These are phyloP conservation scores for Botryotinia narcissicola DNA, from an alignment of 2,329 filamentous ascomycete species.

Conservation along the genomic window DNA sequence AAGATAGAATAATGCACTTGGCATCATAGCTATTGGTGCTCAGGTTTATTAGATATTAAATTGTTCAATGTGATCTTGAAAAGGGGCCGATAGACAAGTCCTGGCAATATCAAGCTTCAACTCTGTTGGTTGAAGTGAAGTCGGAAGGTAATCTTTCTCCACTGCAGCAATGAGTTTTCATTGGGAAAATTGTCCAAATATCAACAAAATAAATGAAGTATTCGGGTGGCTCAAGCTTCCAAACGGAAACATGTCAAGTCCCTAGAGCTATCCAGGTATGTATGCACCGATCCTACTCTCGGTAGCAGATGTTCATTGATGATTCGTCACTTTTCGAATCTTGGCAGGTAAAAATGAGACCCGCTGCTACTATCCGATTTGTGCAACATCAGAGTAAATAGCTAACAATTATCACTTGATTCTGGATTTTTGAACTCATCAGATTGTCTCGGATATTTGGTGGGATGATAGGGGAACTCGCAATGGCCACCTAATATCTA, in stretches of 20 bases:
- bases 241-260: background rate
- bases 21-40: background rate
- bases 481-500: background rate
- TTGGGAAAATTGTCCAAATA: background rate
- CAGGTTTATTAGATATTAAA: background rate
- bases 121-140: background rate
- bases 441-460: background rate
- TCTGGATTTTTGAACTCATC: background rate
- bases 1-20: background rate
- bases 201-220: background rate
- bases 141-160: background rate
- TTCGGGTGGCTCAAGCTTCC: background rate
- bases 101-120: background rate
- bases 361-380: background rate
- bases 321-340: background rate
- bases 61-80: constrained; percentile 1
- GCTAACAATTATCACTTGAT: background rate
- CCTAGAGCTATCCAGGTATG: background rate
- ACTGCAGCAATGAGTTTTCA: background rate
- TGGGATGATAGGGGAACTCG: background rate
- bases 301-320: background rate
- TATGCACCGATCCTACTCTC: background rate
- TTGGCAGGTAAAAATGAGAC: background rate
- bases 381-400: background rate
- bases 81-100: constrained; percentile 4